A percentile compares a stretch with the other conserved stretches of the same genome.
Conservation (phyloP, 176 grass and related monocot species). For the Leersia perrieri region DNA sequence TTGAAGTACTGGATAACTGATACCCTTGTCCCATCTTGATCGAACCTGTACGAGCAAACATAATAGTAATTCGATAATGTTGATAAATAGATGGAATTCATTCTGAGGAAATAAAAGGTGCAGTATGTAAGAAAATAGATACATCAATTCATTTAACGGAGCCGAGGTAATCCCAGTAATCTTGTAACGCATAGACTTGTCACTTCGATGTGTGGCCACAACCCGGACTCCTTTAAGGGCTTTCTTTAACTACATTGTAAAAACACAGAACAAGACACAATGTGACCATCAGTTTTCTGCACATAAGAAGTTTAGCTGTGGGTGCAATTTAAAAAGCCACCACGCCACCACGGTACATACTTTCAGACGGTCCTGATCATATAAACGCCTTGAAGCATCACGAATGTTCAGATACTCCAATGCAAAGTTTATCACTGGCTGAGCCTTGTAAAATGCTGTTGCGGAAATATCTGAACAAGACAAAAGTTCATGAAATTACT, state of each 20-base stretch:
- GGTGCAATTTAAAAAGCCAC: neutral
- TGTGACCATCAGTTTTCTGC: neutral
- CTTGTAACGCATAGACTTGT: conserved; percentile 49
- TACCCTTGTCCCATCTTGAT: conserved; percentile 33
- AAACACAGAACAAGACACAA: neutral
- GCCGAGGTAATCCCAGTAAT: conserved; percentile 52
- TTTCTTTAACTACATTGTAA: conserved; percentile 61
- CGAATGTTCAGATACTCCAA: conserved; percentile 38
- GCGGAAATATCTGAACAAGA: conserved; percentile 62
- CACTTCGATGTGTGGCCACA: conserved; percentile 45
- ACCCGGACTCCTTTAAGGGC: conserved; percentile 65
- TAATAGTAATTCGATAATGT: neutral
- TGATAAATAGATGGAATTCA: neutral
- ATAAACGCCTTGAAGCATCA: conserved; percentile 41
- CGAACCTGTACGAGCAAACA: conserved; percentile 46
- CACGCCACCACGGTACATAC: neutral
- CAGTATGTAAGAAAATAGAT: neutral
- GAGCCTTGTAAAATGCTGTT: conserved; percentile 74
- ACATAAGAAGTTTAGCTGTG: neutral
- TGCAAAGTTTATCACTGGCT: conserved; percentile 42
- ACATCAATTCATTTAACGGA: conserved; percentile 54
- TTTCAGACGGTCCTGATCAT: conserved; percentile 44
- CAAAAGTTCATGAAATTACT: neutral
- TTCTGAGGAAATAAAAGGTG: neutral
- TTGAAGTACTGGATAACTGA: conserved; percentile 74